Evolutionary conservation across 768 basidiomycete species (phyloP).

Genomic region (Polyporus arcularius): DNA sequence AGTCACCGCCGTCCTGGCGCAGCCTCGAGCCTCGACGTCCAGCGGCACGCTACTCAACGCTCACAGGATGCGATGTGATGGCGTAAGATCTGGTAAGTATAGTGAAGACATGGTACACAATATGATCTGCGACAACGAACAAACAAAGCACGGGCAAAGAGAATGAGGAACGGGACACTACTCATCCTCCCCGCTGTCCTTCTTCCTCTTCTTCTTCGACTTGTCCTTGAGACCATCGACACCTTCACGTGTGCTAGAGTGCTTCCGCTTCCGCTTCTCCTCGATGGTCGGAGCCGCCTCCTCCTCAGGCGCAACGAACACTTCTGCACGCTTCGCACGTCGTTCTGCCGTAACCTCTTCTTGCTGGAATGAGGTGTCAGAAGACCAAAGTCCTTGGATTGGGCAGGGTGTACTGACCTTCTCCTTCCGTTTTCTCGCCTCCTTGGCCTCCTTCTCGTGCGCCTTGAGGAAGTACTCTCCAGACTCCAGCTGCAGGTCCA

Average conservation of each 20-base stretch:
- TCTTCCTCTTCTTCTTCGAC: conserved; percentile 41
- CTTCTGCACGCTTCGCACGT: conserved; percentile 81
- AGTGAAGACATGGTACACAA: no score
- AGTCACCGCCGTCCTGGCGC: neutral
- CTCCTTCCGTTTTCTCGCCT: conserved; percentile 70
- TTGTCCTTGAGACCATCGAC: conserved; percentile 37
- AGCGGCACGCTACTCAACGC: no score
- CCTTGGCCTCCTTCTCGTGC: conserved; percentile 78
- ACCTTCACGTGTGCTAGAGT: conserved; percentile 35
- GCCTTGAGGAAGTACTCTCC: conserved; percentile 99
- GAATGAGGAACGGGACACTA: neutral
- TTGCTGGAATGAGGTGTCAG: conserved; percentile 57
- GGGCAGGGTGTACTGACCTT: conserved; percentile 49
- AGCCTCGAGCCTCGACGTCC: neutral
- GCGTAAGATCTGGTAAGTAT: no score
- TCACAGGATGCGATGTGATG: no score
- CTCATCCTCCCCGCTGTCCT: conserved; percentile 34
- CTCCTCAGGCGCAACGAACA: conserved; percentile 88
- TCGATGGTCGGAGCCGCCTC: conserved; percentile 69
- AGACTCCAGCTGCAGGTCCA: conserved; percentile 92
- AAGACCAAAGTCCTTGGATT: neutral
- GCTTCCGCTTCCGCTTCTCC: conserved; percentile 67
- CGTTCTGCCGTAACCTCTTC: conserved; percentile 68
- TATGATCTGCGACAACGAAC: no score
- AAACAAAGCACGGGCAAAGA: no score